Evolutionary conservation across 805 yeast genomes (phyloP), one percentile per base, ranked within the genome.

Genomic region (Wickerhamomyces strasburgensis): DNA sequence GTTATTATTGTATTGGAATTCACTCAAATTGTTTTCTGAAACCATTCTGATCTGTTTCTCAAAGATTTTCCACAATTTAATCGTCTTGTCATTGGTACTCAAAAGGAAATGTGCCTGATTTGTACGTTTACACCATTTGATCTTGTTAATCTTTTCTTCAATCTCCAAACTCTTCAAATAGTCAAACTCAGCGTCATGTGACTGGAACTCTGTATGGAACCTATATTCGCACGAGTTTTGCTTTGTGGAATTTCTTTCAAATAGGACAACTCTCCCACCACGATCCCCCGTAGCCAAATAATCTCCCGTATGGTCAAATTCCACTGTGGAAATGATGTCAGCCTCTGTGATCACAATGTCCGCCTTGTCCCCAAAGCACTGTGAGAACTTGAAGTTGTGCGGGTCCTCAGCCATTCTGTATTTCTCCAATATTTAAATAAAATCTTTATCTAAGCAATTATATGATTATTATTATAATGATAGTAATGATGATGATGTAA

Each of bases 171-270:
- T 84, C 65, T 94, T 93, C 47, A 93, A 72, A 65, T 93, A 93
- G 64, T 93, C 99, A 57, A 93, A 93, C 62, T 93, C 98, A 8
- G 98, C 97, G 63, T 93, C 99, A 64, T 93, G 99, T 58, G 88
- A 77, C 68, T 93, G 99, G 64, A 93, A 93, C 61, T 93, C 99
- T 15, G 98, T 93, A 56, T 85, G 82, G 64, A 93, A 93, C 55
- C 87, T 79, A 66, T 93, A 94, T 62, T 94, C 98, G 62, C 97
- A 89, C 34, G 70, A 73, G 53, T 73, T 82, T 61, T 79, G 77
- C 54, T 78, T 78, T 48, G 66, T 63, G 48, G 75, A 80, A 60
- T 86, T 88, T 52, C 98, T 75, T 62, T 93, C 98, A 62, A 93
- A 93, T 37, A 93, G 64, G 13, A 93, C 99, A 29, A 93, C 97